Base-by-base conservation (phyloP, 306 rosid genomes). In the Echinosophora koreensis region DNA sequence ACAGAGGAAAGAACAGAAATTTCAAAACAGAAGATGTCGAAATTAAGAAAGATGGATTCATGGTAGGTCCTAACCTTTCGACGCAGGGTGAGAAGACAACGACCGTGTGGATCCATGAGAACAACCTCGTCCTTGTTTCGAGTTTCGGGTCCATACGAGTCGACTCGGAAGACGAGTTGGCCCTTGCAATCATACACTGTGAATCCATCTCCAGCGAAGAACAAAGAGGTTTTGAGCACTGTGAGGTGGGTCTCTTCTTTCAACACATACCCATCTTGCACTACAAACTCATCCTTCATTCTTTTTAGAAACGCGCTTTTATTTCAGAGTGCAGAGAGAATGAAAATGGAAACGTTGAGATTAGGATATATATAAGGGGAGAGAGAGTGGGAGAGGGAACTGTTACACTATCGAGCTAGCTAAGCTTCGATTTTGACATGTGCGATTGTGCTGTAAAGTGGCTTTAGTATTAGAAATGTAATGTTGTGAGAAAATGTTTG, bases 51-150 rank as follows among this genome's bases (percentile, higher is more conserved):
- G 50, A 62, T 2, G 6, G 5, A 35, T 35, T 22, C 22, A 22
- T 22, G 22, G 22, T 22, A 22, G 22, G 22, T 22, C 22, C 13
- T 2, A 13, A 92, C 97, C 98, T 95, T 92, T 10, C 89, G 79
- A 5, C 97, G 89, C 2, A 95, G 93, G 35, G 98, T 95, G 86
- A 95, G 98, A 84, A 95, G 93, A 60, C 97, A 95, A 58, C 84
- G 86, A 10, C 98, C 98, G 5, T 77, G 72, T 11, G 96, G 66
- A 76, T 92, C 96, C 98, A 95, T 95, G 78, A 95, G 97, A 67
- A 95, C 97, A 73, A 90, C 84, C 15, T 95, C 93, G 8, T 76
- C 86, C n/a, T 55, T 83, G 42, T 92, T 88, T 2, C 90, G 83
- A 2, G 81, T 18, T n/a, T 81, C 80, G 5, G 92, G 89, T 4